Percentiles rank a stretch among this genome's conserved stretches.
phyloP scores from a whole-genome alignment of 2,329 filamentous ascomycete genomes.

The Botrytis porri region DNA sequence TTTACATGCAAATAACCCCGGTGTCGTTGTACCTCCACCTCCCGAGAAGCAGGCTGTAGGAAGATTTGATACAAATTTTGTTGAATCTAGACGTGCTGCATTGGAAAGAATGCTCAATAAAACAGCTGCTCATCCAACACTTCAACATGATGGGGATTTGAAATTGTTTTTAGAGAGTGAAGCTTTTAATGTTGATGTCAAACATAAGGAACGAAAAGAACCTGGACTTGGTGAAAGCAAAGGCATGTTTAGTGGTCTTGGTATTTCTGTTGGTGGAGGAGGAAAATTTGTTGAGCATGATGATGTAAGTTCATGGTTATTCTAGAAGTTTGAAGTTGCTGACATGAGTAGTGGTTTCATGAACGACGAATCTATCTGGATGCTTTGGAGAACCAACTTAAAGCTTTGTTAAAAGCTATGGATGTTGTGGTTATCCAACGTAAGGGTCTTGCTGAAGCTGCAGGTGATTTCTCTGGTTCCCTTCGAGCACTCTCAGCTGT shows the following conservation, averaged over 20 bases:
- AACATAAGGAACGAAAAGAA: conserved; percentile 93
- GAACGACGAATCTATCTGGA: conserved; percentile 94
- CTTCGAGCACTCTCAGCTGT: conserved; percentile 91
- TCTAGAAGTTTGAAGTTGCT: conserved; percentile 23
- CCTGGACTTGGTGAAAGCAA: conserved; percentile 86
- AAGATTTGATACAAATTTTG: conserved; percentile 93
- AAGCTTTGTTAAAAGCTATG: conserved; percentile 86
- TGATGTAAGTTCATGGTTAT: conserved; percentile 58
- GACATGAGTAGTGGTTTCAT: conserved; percentile 77
- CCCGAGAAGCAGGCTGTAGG: conserved; percentile 98
- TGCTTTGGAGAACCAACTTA: conserved; percentile 86
- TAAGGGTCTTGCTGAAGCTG: conserved; percentile 89
- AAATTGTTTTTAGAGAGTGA: conserved; percentile 98
- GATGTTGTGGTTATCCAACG: conserved; percentile 89
- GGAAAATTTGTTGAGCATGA: conserved; percentile 97
- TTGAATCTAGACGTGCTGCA: conserved; percentile 85
- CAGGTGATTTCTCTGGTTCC: conserved; percentile 87
- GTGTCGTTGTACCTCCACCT: conserved; percentile 90
- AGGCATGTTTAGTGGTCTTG: conserved; percentile 83
- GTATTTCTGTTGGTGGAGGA: conserved; percentile 70
- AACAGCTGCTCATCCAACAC: conserved; percentile 79
- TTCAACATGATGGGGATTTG: conserved; percentile 89
- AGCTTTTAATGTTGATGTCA: conserved; percentile 91
- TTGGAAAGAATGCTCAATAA: conserved; percentile 98
- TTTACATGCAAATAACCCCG: conserved; percentile 89